Conservation (phyloP, 129 eudicot species). For the Artemisia argyi region DNA sequence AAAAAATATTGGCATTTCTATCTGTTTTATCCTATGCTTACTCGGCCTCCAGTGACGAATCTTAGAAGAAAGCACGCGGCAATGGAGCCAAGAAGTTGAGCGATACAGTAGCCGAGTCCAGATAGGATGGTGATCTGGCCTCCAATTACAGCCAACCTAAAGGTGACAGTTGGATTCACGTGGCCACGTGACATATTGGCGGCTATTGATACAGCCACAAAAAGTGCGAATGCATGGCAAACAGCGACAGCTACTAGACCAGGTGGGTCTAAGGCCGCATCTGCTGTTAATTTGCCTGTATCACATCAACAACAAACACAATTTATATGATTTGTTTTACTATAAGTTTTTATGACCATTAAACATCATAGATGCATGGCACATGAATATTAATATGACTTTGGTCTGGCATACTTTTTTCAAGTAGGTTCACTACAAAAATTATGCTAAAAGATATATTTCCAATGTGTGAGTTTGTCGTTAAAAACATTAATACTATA, state of each 20-base stretch:
- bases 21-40: constrained; percentile 16
- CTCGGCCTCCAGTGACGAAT: constrained; percentile 80
- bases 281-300: constrained; percentile 68
- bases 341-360: too few species aligned
- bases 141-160: constrained; percentile 83
- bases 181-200: constrained; percentile 97
- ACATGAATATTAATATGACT: too few species aligned
- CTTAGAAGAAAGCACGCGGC: constrained; percentile 69
- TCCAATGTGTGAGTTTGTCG: too few species aligned
- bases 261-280: constrained; percentile 73
- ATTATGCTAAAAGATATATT: too few species aligned
- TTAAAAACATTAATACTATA: too few species aligned
- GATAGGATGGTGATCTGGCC: constrained; percentile 86
- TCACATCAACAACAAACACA: not conserved
- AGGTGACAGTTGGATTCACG: constrained; percentile 90
- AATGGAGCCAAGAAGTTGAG: constrained; percentile 64
- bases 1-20: not conserved
- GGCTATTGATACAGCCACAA: constrained; percentile 77
- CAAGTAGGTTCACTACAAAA: too few species aligned
- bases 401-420: too few species aligned
- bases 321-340: too few species aligned
- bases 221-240: constrained; percentile 77
- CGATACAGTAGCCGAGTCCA: constrained; percentile 75
- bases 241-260: constrained; percentile 82
- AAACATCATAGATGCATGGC: too few species aligned